Evolutionary conservation across 1,284 basidiomycete species (phyloP).

Genomic region (Ceratobasidium sp.): DNA sequence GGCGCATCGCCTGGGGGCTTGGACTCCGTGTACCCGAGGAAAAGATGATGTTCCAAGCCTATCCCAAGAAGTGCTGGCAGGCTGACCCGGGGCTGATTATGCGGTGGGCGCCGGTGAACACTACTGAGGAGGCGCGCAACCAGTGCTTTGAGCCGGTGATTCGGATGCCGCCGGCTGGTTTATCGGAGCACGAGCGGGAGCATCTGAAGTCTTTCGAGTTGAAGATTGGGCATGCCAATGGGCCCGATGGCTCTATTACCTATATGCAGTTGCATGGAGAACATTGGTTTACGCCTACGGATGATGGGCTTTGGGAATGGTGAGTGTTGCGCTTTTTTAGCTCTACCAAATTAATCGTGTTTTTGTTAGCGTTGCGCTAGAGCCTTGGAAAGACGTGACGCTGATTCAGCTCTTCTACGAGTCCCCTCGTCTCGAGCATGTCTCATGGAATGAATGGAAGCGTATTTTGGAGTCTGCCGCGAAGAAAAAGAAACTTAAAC

Average conservation of each 20-base stretch:
- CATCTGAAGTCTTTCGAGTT: neutral
- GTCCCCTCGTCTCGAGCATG: neutral
- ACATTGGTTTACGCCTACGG: neutral
- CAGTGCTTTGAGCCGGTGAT: neutral
- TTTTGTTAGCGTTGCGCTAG: neutral
- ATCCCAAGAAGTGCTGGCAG: conserved; percentile 8
- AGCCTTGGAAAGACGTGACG: conserved; percentile 10
- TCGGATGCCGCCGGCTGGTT: neutral
- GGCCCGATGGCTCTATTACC: neutral
- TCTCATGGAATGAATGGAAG: conserved; percentile 16
- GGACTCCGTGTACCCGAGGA: conserved; percentile 5
- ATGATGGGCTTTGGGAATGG: conserved; percentile 15
- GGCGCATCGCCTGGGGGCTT: neutral
- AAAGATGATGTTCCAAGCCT: neutral
- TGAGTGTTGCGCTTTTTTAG: neutral
- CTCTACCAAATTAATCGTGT: neutral
- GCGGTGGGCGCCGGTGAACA: neutral
- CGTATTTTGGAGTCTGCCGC: neutral
- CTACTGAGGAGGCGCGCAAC: neutral
- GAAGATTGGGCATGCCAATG: neutral
- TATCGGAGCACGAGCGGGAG: neutral
- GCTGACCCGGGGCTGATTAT: conserved; percentile 8
- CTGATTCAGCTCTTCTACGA: neutral
- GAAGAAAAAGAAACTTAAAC: neutral
- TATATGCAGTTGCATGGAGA: neutral